Evolutionary conservation across 805 yeast species (phyloP).

Genomic region (Candida quercuum): DNA sequence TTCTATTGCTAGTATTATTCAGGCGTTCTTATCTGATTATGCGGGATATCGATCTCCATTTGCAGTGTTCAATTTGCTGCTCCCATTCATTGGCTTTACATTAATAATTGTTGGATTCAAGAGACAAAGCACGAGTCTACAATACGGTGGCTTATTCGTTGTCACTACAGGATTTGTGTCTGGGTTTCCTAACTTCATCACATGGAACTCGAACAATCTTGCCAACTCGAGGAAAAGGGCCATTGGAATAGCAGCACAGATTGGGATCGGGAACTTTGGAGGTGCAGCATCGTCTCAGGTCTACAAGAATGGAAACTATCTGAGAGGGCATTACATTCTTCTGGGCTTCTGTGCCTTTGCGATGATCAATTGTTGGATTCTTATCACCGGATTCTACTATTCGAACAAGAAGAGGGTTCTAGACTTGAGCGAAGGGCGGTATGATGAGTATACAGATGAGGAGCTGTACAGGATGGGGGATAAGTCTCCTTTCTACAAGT

Average conservation of each 20-base stretch:
- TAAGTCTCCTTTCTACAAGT: slow-evolving; percentile 34
- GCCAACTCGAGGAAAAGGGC: slow-evolving; percentile 31
- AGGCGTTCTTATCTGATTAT: slow-evolving; percentile 24
- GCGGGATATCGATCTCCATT: slow-evolving; percentile 29
- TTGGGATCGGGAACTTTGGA: slow-evolving; percentile 32
- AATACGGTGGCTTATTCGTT: slow-evolving; percentile 28
- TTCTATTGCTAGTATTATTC: slow-evolving; percentile 23
- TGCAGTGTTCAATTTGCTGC: slow-evolving; percentile 18
- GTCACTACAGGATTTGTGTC: slow-evolving; percentile 25
- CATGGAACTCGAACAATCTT: slow-evolving; percentile 31
- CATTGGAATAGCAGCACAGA: slow-evolving; percentile 32
- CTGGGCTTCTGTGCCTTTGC: too few species aligned
- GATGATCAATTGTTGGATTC: slow-evolving; percentile 28
- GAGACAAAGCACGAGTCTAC: slow-evolving; percentile 18
- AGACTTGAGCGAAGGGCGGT: slow-evolving; percentile 27
- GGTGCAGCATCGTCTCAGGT: slow-evolving; percentile 30
- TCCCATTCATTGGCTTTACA: slow-evolving; percentile 30
- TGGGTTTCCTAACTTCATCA: slow-evolving; percentile 28
- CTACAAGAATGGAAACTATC: slow-evolving; percentile 29
- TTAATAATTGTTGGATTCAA: slow-evolving; percentile 27
- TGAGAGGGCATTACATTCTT: slow-evolving; percentile 21
- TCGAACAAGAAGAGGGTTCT: slow-evolving; percentile 22
- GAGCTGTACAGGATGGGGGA: slow-evolving; percentile 36
- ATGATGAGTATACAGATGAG: slow-evolving; percentile 21
- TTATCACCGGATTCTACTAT: slow-evolving; percentile 30